These are phyloP conservation scores for Neurospora sp. DNA, from an alignment of 495 filamentous ascomycete species.

Conservation along the genomic window DNA sequence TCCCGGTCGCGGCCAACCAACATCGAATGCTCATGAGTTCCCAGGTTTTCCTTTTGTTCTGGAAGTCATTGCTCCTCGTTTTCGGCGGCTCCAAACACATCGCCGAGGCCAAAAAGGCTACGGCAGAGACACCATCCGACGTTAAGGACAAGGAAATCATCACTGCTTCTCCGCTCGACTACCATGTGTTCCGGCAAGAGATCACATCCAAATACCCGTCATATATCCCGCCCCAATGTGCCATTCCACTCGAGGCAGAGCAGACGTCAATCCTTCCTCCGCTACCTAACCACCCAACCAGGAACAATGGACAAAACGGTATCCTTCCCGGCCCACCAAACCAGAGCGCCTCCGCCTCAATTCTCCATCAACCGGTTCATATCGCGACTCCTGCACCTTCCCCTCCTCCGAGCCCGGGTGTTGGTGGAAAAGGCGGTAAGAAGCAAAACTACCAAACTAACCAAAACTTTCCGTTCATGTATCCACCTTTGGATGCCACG, in stretches of 20 bases:
- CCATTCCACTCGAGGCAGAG: slow-evolving; percentile 79
- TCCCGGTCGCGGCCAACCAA: slow-evolving; percentile 7
- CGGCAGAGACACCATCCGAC: slow-evolving; percentile 38
- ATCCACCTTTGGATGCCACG: slow-evolving; percentile 75
- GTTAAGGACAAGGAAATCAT: slow-evolving; percentile 47
- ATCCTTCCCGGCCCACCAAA: slow-evolving; percentile 36
- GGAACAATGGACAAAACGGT: slow-evolving; percentile 37
- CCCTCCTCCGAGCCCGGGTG: slow-evolving; percentile 82
- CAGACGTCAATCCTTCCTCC: slow-evolving; percentile 85
- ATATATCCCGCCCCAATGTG: slow-evolving; percentile 76
- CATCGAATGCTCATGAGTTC: slow-evolving; percentile 3
- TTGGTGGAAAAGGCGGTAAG: slow-evolving; percentile 87
- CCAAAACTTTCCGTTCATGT: slow-evolving; percentile 96
- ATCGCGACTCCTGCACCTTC: slow-evolving; percentile 98
- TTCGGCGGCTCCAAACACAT: slow-evolving; percentile 70
- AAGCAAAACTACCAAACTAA: slow-evolving; percentile 99
- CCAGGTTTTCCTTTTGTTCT: slow-evolving; percentile 65
- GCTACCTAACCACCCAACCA: slow-evolving; percentile 58
- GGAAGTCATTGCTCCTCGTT: slow-evolving; percentile 80
- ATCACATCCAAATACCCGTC: slow-evolving; percentile 98
- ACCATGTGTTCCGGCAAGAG: slow-evolving; percentile 92
- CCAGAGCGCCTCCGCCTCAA: slow-evolving; percentile 58
- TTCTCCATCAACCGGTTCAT: slow-evolving; percentile 91
- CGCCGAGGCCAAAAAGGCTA: slow-evolving; percentile 59
- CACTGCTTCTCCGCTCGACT: slow-evolving; percentile 88